Evolutionary conservation across 495 filamentous ascomycete species (phyloP).

Genomic region (Cercophora samala): DNA sequence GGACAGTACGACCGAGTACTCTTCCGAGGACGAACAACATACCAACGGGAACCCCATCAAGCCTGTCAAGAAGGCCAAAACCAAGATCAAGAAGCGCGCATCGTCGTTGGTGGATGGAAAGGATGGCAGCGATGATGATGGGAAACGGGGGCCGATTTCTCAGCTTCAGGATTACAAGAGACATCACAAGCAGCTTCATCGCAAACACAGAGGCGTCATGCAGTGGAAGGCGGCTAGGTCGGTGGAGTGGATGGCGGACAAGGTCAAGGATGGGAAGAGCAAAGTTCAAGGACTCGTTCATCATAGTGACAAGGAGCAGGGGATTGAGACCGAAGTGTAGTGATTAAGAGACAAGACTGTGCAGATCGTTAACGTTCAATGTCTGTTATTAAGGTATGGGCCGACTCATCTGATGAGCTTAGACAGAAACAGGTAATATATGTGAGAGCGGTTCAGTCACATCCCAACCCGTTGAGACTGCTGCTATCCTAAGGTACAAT

Average conservation of each 20-base stretch:
- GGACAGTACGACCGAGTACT: neutral
- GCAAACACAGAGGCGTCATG: constrained; percentile 64
- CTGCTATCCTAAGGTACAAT: too few species aligned
- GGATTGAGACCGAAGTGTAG: constrained; percentile 59
- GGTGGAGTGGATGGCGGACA: constrained; percentile 57
- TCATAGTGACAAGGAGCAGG: constrained; percentile 55
- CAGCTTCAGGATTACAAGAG: constrained; percentile 52
- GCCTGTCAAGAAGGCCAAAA: constrained; percentile 24
- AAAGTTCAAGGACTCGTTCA: constrained; percentile 52
- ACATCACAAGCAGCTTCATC: constrained; percentile 56
- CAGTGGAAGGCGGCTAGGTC: constrained; percentile 65
- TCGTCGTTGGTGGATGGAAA: constrained; percentile 20
- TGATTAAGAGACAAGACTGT: too few species aligned
- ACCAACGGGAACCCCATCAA: constrained; percentile 23
- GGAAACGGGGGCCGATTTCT: constrained; percentile 39
- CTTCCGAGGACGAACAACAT: constrained; percentile 1
- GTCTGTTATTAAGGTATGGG: too few species aligned
- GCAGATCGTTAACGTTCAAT: too few species aligned
- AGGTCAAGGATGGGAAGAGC: constrained; percentile 52
- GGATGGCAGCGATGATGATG: constrained; percentile 36
- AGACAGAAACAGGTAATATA: too few species aligned
- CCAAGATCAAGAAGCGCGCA: constrained; percentile 20
- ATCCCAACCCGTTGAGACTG: too few species aligned
- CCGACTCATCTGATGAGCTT: too few species aligned
- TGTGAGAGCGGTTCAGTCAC: too few species aligned